Evolutionary conservation across 2,329 filamentous ascomycete species (phyloP).

Genomic region (Diplodia corticola): DNA sequence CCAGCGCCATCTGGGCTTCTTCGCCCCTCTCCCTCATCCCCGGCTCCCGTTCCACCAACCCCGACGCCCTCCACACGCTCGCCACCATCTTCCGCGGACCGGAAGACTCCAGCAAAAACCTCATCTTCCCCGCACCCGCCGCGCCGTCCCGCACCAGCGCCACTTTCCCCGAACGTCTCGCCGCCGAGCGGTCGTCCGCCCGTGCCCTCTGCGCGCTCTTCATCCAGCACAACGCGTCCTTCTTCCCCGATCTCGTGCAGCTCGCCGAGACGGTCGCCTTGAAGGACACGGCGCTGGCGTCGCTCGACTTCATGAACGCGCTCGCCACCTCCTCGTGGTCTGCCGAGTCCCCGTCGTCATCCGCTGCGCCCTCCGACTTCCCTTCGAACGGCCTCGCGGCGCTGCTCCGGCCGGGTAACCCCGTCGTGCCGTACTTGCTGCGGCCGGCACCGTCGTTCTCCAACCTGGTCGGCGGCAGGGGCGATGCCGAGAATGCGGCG

Average conservation of each 20-base stretch:
- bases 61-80: slow-evolving; percentile 56
- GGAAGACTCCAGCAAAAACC: slow-evolving; percentile 29
- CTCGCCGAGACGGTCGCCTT: slow-evolving; percentile 60
- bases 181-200: slow-evolving; percentile 54
- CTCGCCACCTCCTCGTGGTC: slow-evolving; percentile 59
- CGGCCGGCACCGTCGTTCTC: slow-evolving; percentile 58
- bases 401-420: slow-evolving; percentile 53
- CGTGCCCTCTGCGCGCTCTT: slow-evolving; percentile 58
- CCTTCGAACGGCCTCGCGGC: slow-evolving; percentile 50
- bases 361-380: slow-evolving; percentile 43
- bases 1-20: slow-evolving; percentile 28
- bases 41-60: slow-evolving; percentile 54
- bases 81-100: slow-evolving; percentile 60
- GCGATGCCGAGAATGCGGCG: slow-evolving; percentile 58
- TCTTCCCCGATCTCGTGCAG: slow-evolving; percentile 55
- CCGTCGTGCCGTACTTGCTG: slow-evolving; percentile 58
- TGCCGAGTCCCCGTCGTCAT: slow-evolving; percentile 34
- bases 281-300: slow-evolving; percentile 57
- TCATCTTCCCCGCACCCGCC: slow-evolving; percentile 40
- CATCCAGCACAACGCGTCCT: slow-evolving; percentile 49
- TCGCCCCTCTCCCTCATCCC: slow-evolving; percentile 44
- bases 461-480: slow-evolving; percentile 59
- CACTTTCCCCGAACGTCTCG: slow-evolving; percentile 38
- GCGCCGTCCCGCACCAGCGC: not conserved
- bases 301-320: slow-evolving; percentile 53